Evolutionary conservation across 2,329 filamentous ascomycete species (phyloP).

Genomic region (Stagonosporopsis tanaceti): DNA sequence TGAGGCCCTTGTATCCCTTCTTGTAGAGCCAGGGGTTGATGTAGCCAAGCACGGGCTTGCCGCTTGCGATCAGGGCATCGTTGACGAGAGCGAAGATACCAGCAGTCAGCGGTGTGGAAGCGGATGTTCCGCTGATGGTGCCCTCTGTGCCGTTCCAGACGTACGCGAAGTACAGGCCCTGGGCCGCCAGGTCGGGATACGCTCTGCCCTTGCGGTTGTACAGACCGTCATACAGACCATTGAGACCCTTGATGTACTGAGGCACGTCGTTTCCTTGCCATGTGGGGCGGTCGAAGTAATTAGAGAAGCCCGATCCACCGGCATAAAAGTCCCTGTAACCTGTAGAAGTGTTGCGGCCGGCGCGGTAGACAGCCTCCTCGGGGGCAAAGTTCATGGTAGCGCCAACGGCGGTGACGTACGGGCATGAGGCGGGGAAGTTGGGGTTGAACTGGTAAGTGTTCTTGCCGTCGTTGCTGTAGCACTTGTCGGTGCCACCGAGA

Average conservation of each 20-base stretch:
- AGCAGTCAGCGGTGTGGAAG: constrained; percentile 66
- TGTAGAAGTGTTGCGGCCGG: constrained; percentile 32
- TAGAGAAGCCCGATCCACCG: constrained; percentile 60
- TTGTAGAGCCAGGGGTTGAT: constrained; percentile 69
- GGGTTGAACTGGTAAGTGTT: constrained; percentile 65
- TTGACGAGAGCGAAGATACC: constrained; percentile 69
- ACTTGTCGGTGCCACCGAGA: constrained; percentile 61
- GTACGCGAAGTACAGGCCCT: constrained; percentile 60
- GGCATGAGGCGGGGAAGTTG: constrained; percentile 72
- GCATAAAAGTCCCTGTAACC: constrained; percentile 61
- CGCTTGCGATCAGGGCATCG: constrained; percentile 63
- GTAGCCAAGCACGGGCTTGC: constrained; percentile 63
- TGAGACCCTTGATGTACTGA: constrained; percentile 54
- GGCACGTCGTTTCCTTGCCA: constrained; percentile 58
- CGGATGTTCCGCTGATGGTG: constrained; percentile 61
- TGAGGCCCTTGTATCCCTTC: constrained; percentile 57
- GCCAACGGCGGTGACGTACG: constrained; percentile 73
- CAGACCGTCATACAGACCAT: constrained; percentile 57
- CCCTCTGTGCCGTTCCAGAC: constrained; percentile 52
- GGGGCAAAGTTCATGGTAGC: constrained; percentile 64
- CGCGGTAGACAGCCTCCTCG: constrained; percentile 59
- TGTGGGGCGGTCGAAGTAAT: constrained; percentile 56
- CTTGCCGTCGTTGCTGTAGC: constrained; percentile 66
- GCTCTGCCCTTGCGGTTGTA: constrained; percentile 64
- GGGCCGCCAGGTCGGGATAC: constrained; percentile 69